Evolutionary conservation across 805 yeast species (phyloP), one percentile per base, ranked within the genome.

Genomic region (Lipomyces mesembrius): DNA sequence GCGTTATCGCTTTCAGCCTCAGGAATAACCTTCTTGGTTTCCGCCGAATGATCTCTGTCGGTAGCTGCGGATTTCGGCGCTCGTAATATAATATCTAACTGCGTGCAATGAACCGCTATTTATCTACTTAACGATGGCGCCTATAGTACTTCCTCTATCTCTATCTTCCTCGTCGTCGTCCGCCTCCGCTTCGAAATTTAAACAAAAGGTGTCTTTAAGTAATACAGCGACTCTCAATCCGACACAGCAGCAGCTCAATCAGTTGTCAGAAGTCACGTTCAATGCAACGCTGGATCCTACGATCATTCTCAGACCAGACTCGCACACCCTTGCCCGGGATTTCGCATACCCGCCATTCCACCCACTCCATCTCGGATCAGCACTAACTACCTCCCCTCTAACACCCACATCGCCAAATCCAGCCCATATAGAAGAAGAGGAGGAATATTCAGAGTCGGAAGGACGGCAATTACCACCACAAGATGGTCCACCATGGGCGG

Each of bases 321-420:
- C 60, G 20, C 43, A 56, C 52, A 51, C 60, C 20, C 27, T 57
- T 58, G 65, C 91, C 22, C 86, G 87, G 69, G 98, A 94, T 78
- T 94, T 86, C 80, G 98, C 93, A 32, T 93, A 94, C 74, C 85
- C 86, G 5, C 82, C 80, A 17, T 78, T 82, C 35, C 87, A 91
- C 70, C 93, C 95, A 1, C 79, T 91, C 60, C 89, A 90, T 77
- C 85, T 84, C 70, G 96, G 96, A 0, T 83, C 81, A 37, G 75
- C 77, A 1, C 79, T 75, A 5, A 25, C 60, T 7, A 11, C 22
- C 27, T 20, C 46, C 4, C 8, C 37, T 3, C 7, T 14, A 17
- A 35, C 43, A 27, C 37, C 43, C 12, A 22, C 59, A 25, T 70
- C 73, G 20, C 14, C 22, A 53, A 74, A 71, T 17, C 68, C 63